Percentiles rank a stretch among this genome's conserved stretches.
Evolutionary conservation across 2,329 filamentous ascomycete species (phyloP).

Genomic region (Diaporthe sp.): DNA sequence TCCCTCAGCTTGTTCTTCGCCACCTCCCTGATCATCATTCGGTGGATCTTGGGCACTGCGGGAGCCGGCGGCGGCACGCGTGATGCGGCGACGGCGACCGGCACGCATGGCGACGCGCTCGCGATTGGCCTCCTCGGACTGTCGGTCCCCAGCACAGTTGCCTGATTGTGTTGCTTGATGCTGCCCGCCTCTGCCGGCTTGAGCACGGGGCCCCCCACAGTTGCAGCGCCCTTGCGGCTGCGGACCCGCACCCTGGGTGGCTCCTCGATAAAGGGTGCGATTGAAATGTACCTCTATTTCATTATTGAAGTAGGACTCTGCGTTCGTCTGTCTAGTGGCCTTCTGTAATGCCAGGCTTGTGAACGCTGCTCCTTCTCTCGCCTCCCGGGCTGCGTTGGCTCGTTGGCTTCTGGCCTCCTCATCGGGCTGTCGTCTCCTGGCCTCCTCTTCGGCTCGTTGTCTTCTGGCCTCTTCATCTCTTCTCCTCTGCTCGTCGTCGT

Average conservation of each 20-base stretch:
- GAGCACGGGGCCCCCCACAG: neutral
- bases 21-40: too few relatives aligned
- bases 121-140: conserved; percentile 46
- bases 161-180: conserved; percentile 46
- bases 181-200: conserved; percentile 41
- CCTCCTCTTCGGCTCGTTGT: neutral
- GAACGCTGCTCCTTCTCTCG: neutral
- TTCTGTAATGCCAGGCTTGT: too few relatives aligned
- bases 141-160: conserved; percentile 47
- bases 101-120: neutral
- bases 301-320: neutral
- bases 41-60: too few relatives aligned
- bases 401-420: neutral
- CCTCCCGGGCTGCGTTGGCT: too few relatives aligned
- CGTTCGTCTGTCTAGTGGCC: neutral
- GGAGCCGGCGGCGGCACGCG: too few relatives aligned
- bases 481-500: neutral
- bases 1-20: conserved; percentile 44
- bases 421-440: neutral
- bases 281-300: neutral
- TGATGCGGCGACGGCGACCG: too few relatives aligned
- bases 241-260: neutral
- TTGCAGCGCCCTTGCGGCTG: conserved; percentile 10
- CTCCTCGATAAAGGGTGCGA: neutral
- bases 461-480: too few relatives aligned